A percentile compares a stretch with the other conserved stretches of the same genome.
Conservation (phyloP, 116 monocot species). For the Trichopus zeylanicus region DNA sequence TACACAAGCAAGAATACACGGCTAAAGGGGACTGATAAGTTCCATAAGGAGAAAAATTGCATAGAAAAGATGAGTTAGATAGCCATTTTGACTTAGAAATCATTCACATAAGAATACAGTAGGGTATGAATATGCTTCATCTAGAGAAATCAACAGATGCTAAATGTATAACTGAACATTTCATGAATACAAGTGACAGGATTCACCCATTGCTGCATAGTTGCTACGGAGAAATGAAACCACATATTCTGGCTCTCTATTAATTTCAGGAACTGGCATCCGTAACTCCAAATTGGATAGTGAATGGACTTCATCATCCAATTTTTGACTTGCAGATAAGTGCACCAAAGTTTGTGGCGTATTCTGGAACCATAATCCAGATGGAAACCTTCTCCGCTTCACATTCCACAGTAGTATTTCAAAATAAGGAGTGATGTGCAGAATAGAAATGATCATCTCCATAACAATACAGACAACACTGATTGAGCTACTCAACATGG, state of each 20-base stretch:
- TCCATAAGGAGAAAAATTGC: too few species aligned
- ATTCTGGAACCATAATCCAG: constrained; percentile 71
- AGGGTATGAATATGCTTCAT: background rate
- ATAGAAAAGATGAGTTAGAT: background rate
- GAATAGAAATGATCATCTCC: constrained; percentile 53
- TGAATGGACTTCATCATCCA: constrained; percentile 1
- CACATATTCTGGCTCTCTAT: constrained; percentile 9
- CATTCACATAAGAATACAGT: background rate
- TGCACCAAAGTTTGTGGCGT: background rate
- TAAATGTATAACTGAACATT: constrained; percentile 3
- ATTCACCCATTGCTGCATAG: constrained; percentile 67
- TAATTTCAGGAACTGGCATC: background rate
- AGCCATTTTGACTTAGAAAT: background rate
- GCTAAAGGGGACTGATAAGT: background rate
- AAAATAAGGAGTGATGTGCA: constrained; percentile 64
- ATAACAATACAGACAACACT: constrained; percentile 31
- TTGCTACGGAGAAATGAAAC: constrained; percentile 61
- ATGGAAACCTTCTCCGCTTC: constrained; percentile 59
- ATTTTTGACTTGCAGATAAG: constrained; percentile 4
- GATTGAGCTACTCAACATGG: constrained; percentile 39
- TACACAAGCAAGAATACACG: background rate
- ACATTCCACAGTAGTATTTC: constrained; percentile 65
- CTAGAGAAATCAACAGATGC: background rate
- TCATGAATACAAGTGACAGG: background rate
- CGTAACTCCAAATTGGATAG: background rate